Base-by-base conservation (phyloP, 2,329 filamentous ascomycete species). In the Tolypocladium capitatum region DNA sequence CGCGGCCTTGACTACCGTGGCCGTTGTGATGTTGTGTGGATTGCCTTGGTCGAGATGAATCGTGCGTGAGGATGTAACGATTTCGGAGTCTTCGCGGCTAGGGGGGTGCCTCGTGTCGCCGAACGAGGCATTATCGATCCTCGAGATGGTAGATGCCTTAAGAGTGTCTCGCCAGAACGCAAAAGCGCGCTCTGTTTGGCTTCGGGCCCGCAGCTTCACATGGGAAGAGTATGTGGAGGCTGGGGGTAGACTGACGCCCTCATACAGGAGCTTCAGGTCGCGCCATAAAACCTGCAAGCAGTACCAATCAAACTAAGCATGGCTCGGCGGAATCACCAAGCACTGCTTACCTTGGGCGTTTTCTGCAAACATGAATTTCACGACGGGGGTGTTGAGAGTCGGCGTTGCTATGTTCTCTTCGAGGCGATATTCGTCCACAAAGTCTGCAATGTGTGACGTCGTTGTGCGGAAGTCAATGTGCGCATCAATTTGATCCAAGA, bases 231-330 rank as follows among this genome's bases (percentile, higher is more conserved):
- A 51, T 2, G 33, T 28, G 18, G 47, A 8, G 11, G 49, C 43
- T 14, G 20, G 5, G 1, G 45, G 35, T 16, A 43, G 42, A 13
- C n/a, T 24, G 16, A 4, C 13, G 5, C 58, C 60, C 2, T 54
- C 48, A 48, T 71, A 71, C 6, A 67, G 59, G 2, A 59, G 59
- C 1, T 63, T 60, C 30, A 71, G 58, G 35, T 68, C 62, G 5
- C 58, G 54, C 46, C 67, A 62, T 2, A 71, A 57, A 6, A 60
- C 57, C 2, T 66, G 68, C 5, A 72, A 60, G 48, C 62, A 70
- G 27, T 71, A 65, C 28, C 68, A 69, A 47, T 72, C 69, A 50
- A 71, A 71, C 52, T 72, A 69, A 1, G 69, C 70, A 48, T 72
- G 70, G 0, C 70, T 73, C n/a, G 73, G 24, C 6, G 53, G 48